These are phyloP conservation scores for Ophiosphaerella korrae DNA, from an alignment of 2,329 filamentous ascomycete species.

Conservation along the genomic window DNA sequence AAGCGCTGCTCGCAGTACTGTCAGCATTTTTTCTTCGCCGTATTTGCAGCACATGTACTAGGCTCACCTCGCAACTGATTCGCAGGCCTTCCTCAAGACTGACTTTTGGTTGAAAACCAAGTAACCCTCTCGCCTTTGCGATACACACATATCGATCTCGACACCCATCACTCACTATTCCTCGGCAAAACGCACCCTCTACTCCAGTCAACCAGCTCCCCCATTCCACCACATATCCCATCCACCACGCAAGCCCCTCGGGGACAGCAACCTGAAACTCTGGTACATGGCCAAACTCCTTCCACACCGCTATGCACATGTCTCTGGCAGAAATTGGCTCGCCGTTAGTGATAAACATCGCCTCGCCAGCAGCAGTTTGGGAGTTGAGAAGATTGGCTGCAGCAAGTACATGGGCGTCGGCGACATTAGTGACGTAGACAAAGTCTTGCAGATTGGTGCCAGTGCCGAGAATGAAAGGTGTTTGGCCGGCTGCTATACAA, in stretches of 20 bases:
- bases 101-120: slow-evolving; percentile 1
- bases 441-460: slow-evolving; percentile 73
- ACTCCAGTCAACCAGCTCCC: slow-evolving; percentile 53
- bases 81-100: slow-evolving; percentile 4
- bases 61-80: slow-evolving; percentile 2
- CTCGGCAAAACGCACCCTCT: slow-evolving; percentile 56
- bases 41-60: not conserved
- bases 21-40: not conserved
- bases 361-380: slow-evolving; percentile 69
- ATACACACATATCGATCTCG: slow-evolving; percentile 55
- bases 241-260: slow-evolving; percentile 53
- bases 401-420: slow-evolving; percentile 83
- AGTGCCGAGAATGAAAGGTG: slow-evolving; percentile 80
- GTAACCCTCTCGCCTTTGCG: slow-evolving; percentile 1
- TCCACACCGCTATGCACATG: slow-evolving; percentile 80
- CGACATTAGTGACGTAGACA: slow-evolving; percentile 71
- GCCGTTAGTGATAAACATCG: slow-evolving; percentile 90
- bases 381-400: slow-evolving; percentile 72
- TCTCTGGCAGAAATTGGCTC: slow-evolving; percentile 91
- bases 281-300: slow-evolving; percentile 60
- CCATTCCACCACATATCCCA: slow-evolving; percentile 54
- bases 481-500: slow-evolving; percentile 70
- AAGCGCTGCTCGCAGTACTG: not conserved
- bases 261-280: slow-evolving; percentile 57
- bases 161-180: slow-evolving; percentile 61